Evolutionary conservation across 2,329 filamentous ascomycete genomes (phyloP).

Genomic region (Tympanopsis confertula): DNA sequence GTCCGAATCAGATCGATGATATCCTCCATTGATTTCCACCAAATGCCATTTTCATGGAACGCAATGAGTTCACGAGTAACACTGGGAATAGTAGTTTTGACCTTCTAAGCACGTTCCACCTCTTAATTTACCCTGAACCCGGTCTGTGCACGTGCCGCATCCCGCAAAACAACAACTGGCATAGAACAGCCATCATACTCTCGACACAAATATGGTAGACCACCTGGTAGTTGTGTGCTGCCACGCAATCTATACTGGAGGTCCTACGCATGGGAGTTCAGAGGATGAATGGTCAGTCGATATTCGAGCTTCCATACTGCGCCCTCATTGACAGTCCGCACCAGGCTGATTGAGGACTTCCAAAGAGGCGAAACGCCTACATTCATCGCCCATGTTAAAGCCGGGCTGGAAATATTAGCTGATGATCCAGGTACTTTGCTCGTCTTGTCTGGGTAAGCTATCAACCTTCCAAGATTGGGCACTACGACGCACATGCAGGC

Average conservation of each 20-base stretch:
- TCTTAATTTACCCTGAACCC: too few species aligned
- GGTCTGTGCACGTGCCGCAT: too few species aligned
- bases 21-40: too few species aligned
- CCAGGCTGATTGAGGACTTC: neutral
- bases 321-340: neutral
- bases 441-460: neutral
- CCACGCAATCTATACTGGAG: neutral
- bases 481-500: neutral
- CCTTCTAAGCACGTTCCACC: too few species aligned
- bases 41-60: too few species aligned
- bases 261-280: neutral
- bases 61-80: too few species aligned
- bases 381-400: neutral
- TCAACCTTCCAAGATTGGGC: neutral
- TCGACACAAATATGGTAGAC: too few species aligned
- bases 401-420: neutral
- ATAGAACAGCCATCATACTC: too few species aligned
- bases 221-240: neutral
- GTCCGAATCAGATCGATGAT: too few species aligned
- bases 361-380: conserved; percentile 1
- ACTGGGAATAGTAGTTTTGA: too few species aligned
- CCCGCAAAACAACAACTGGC: too few species aligned
- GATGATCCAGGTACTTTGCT: neutral
- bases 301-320: neutral
- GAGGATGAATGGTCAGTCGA: conserved; percentile 1